A percentile compares a stretch with the other conserved stretches of the same genome.
Conservation (phyloP, 345 rosid species). For the Moricandia arvensis region DNA sequence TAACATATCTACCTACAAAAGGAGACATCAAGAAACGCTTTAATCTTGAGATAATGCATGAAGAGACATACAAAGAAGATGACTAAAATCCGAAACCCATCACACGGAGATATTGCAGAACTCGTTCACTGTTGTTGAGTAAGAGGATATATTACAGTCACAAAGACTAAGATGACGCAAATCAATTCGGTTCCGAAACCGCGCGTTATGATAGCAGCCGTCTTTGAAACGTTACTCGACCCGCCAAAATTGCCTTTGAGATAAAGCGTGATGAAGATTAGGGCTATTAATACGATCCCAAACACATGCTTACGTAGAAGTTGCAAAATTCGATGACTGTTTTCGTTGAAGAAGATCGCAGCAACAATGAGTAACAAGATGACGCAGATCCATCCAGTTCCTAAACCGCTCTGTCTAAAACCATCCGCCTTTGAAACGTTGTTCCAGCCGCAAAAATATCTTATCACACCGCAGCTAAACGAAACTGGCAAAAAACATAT, state of each 20-base stretch:
- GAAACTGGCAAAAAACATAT: background rate
- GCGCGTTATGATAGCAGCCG: background rate
- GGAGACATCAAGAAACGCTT: background rate
- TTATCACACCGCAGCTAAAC: background rate
- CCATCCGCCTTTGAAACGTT: background rate
- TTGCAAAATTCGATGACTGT: background rate
- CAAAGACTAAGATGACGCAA: background rate
- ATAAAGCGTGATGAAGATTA: background rate
- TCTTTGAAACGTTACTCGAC: background rate
- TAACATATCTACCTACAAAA: background rate
- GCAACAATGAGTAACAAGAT: background rate
- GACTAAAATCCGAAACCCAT: background rate
- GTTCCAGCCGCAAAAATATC: background rate
- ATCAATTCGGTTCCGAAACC: slow-evolving; percentile 17
- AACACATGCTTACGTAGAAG: background rate
- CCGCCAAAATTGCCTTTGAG: background rate
- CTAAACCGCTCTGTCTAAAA: background rate
- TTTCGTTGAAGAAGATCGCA: background rate
- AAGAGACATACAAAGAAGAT: background rate
- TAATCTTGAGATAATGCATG: background rate
- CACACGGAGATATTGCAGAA: background rate
- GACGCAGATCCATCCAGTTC: background rate
- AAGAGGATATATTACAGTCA: background rate
- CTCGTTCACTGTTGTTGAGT: background rate
- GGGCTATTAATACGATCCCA: background rate